Evolutionary conservation across 768 basidiomycete genomes (phyloP).

Genomic region (Gymnopilus dilepis): DNA sequence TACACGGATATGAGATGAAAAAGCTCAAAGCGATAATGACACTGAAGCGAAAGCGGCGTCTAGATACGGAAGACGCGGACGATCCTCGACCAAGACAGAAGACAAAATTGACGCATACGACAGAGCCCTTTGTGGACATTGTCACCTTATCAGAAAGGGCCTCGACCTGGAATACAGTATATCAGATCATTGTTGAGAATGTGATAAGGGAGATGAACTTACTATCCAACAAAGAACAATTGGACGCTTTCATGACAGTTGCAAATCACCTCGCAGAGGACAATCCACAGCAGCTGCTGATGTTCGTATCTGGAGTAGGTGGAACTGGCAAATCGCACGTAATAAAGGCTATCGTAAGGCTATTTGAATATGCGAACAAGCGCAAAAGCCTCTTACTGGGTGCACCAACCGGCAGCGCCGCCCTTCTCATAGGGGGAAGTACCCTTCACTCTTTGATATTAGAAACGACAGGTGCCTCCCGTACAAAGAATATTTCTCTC

Average conservation of each 20-base stretch:
- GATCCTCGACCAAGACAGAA: not conserved
- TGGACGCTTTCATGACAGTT: not conserved
- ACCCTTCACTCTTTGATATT: not conserved
- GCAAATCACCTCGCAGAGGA: not conserved
- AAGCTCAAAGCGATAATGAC: not conserved
- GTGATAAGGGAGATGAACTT: not conserved
- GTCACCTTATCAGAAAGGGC: not conserved
- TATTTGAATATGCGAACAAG: not conserved
- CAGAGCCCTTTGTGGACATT: not conserved
- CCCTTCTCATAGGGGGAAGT: not conserved
- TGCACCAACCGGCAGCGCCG: not conserved
- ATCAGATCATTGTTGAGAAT: not conserved
- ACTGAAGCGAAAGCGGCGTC: not conserved
- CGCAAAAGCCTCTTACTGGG: not conserved
- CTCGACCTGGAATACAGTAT: not conserved
- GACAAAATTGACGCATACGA: not conserved
- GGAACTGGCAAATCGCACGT: constrained; percentile 17
- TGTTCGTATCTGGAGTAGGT: constrained; percentile 11
- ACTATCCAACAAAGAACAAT: not conserved
- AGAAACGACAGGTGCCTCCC: not conserved
- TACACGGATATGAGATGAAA: not conserved
- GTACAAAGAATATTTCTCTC: not conserved
- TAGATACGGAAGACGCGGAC: not conserved
- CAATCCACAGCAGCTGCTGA: not conserved
- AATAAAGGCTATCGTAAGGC: constrained; percentile 6